Conservation (phyloP, 345 rosid genomes). For the Citrus unshiu region DNA sequence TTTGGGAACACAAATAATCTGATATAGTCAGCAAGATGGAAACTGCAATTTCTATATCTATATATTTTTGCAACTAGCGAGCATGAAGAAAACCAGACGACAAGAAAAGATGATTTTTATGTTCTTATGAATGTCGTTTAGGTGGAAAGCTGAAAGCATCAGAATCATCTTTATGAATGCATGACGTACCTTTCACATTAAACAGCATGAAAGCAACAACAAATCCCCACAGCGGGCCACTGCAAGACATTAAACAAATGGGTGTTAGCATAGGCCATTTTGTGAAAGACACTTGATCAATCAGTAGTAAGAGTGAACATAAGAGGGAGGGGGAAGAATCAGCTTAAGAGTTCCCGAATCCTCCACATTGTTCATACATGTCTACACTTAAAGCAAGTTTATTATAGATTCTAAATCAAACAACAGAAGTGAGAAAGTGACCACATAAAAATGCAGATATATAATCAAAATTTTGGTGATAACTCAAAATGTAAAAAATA, state of each 20-base stretch:
- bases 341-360: background rate
- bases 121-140: no score
- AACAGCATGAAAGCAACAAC: slow-evolving; percentile 95
- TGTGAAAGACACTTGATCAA: background rate
- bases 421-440: background rate
- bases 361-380: background rate
- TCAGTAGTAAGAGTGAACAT: background rate
- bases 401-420: background rate
- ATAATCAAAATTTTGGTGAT: background rate
- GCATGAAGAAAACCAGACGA: background rate
- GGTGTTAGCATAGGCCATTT: slow-evolving; percentile 18
- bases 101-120: background rate
- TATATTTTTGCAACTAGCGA: background rate
- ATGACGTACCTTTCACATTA: slow-evolving; percentile 70
- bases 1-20: background rate
- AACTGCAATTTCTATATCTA: background rate
- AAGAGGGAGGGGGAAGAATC: background rate
- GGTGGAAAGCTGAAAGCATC: background rate
- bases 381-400: background rate
- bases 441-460: background rate
- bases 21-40: background rate
- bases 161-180: slow-evolving; percentile 4
- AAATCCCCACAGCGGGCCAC: slow-evolving; percentile 91
- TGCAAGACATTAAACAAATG: slow-evolving; percentile 38
- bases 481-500: background rate